Evolutionary conservation across 352 stramenopile genomes (phyloP), one percentile per base, ranked within the genome.

Genomic region (Phytophthora ramorum): DNA sequence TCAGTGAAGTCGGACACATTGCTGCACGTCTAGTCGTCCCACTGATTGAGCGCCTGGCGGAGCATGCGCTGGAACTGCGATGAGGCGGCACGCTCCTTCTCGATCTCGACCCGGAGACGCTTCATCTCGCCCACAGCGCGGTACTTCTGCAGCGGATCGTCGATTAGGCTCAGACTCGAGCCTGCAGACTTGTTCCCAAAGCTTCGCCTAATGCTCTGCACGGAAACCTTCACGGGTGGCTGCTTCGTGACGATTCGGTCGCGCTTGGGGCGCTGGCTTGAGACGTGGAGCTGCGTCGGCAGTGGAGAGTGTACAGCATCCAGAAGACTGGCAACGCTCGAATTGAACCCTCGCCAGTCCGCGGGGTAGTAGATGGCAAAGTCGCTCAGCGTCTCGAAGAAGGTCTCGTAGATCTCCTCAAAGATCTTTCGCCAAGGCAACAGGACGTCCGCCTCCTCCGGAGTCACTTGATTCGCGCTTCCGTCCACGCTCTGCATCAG

Each of bases 31-130:
- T 75, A 75, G 14, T 71, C 52, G 37, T 82, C 61, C 78, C 79
- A 90, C 14, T 73, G 72, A 26, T 66, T 60, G 30, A 93, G 49
- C 49, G 89, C 83, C 26, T 76, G 78, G 7, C 71, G 78, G 8
- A 93, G 71, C 69, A 89, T 83, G 44, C 79, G 79, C 56, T 90
- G 77, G 63, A 80, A 93, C 28, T 76, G 71, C 3, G 78, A 74
- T 1, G 79, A 66, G 4, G 76, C 74, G 3, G 65, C 74, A 17
- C 66, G 71, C 26, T 93, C 81, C 26, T 73, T 83, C 16, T 81
- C 65, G 43, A 92, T 87, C 53, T 86, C 76, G 1, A 83, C 58
- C 37, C 76, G 72, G 4, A 93, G 79, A 22, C 66, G 51, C 53
- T 83, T 81, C 54, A 89, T 60, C 43, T 71, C 66, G 17, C 65